Conservation (phyloP, 768 basidiomycete species). For the Pholiota conissans region DNA sequence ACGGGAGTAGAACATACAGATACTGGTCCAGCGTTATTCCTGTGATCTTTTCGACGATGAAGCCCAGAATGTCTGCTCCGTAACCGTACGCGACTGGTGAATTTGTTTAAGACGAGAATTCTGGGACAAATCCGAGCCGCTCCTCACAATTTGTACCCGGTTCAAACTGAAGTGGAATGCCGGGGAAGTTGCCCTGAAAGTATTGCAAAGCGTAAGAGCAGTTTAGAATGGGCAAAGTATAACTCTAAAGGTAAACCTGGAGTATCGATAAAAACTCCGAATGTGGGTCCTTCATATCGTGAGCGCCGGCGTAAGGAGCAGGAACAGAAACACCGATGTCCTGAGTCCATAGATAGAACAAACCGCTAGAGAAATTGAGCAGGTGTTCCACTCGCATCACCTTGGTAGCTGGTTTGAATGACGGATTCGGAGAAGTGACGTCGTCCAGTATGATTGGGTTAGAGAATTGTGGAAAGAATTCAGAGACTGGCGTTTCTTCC, state of each 20-base stretch:
- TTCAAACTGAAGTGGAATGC: constrained; percentile 26
- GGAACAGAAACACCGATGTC: too few species aligned
- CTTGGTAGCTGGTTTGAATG: constrained; percentile 15
- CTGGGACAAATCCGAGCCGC: too few species aligned
- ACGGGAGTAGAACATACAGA: constrained; percentile 19
- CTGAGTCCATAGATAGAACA: constrained; percentile 18
- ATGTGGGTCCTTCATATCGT: constrained; percentile 16
- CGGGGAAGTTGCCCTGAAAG: constrained; percentile 16
- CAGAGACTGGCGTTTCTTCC: background rate
- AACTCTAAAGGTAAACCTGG: constrained; percentile 18
- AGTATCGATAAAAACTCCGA: constrained; percentile 16
- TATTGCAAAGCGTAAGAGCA: background rate
- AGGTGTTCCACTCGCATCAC: constrained; percentile 24
- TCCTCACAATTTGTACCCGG: constrained; percentile 28
- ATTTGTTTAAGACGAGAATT: too few species aligned
- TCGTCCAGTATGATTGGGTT: background rate
- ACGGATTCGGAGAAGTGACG: background rate
- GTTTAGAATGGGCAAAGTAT: too few species aligned
- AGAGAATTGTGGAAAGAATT: constrained; percentile 7
- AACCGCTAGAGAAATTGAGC: constrained; percentile 28
- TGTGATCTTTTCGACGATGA: constrained; percentile 28
- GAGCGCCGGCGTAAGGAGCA: constrained; percentile 16
- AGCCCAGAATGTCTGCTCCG: constrained; percentile 30
- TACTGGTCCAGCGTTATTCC: constrained; percentile 28
- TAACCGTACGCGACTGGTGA: too few species aligned